Conservation (phyloP, 1,139 yeast species). For the Blastobotrys raffinosifermentans region DNA sequence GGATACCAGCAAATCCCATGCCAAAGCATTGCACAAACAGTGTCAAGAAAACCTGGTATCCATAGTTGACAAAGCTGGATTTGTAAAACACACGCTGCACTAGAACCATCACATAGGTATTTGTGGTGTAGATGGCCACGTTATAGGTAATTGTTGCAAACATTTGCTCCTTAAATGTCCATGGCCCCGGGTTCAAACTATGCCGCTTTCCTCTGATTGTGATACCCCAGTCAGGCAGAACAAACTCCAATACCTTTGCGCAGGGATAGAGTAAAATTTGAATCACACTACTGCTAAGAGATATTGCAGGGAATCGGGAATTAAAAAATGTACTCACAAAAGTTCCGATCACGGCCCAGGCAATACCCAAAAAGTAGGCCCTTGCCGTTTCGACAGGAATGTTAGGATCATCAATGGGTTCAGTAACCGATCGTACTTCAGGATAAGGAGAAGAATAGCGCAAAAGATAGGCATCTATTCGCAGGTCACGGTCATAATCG, state of each 20-base stretch:
- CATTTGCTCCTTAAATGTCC: slow-evolving; percentile 69
- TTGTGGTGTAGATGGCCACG: slow-evolving; percentile 42
- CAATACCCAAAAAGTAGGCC: slow-evolving; percentile 48
- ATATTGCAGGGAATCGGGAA: slow-evolving; percentile 50
- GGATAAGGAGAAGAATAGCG: slow-evolving; percentile 54
- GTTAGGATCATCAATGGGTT: slow-evolving; percentile 45
- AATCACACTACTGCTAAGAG: slow-evolving; percentile 42
- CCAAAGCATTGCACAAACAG: slow-evolving; percentile 54
- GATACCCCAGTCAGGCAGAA: slow-evolving; percentile 48
- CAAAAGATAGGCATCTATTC: slow-evolving; percentile 38
- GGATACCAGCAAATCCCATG: slow-evolving; percentile 51
- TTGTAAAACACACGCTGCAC: slow-evolving; percentile 31
- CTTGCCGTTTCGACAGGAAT: slow-evolving; percentile 51
- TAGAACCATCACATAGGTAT: slow-evolving; percentile 30
- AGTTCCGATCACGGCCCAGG: slow-evolving; percentile 53
- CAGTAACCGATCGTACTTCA: slow-evolving; percentile 55
- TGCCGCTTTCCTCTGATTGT: slow-evolving; percentile 35
- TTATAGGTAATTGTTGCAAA: slow-evolving; percentile 45
- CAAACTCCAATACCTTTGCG: slow-evolving; percentile 36
- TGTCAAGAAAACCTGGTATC: slow-evolving; percentile 45
- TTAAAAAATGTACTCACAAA: slow-evolving; percentile 54
- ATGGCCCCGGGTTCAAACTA: slow-evolving; percentile 55
- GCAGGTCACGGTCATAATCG: slow-evolving; percentile 26
- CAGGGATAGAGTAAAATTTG: slow-evolving; percentile 56
- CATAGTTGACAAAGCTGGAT: slow-evolving; percentile 26